Evolutionary conservation across 2,329 filamentous ascomycete genomes (phyloP).

Genomic region (Myriosclerotinia duriaeana): DNA sequence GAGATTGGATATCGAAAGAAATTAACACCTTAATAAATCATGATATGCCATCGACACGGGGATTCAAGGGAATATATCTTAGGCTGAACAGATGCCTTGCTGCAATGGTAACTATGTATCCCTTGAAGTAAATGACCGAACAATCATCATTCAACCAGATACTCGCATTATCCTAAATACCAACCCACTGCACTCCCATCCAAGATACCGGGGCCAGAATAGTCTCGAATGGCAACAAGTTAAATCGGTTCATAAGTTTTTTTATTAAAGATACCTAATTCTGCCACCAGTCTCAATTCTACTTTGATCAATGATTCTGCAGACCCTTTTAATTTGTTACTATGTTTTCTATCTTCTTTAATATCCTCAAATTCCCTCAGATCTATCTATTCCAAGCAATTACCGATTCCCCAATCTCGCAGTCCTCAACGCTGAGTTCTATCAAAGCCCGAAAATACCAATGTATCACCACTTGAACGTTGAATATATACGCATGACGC

Average conservation of each 20-base stretch:
- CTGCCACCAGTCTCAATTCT: background rate
- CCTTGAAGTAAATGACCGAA: background rate
- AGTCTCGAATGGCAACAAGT: constrained; percentile 6
- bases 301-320: background rate
- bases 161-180: constrained; percentile 10
- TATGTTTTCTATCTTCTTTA: background rate
- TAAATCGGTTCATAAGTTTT: background rate
- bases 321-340: background rate
- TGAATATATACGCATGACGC: constrained; percentile 17
- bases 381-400: background rate
- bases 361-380: background rate
- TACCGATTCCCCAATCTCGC: background rate
- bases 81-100: constrained; percentile 46
- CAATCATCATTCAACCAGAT: constrained; percentile 2
- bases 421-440: constrained; percentile 6
- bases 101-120: constrained; percentile 37
- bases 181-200: constrained; percentile 1
- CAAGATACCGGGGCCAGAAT: background rate
- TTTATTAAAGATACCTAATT: background rate
- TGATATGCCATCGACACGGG: constrained; percentile 36
- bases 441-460: background rate
- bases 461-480: background rate
- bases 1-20: constrained; percentile 34
- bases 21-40: constrained; percentile 34
- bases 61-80: constrained; percentile 44